Percentiles rank a stretch among this genome's conserved stretches.
These are phyloP conservation scores for Incumbomyces delicatus DNA, from an alignment of 2,329 filamentous ascomycete genomes.

Conservation along the genomic window DNA sequence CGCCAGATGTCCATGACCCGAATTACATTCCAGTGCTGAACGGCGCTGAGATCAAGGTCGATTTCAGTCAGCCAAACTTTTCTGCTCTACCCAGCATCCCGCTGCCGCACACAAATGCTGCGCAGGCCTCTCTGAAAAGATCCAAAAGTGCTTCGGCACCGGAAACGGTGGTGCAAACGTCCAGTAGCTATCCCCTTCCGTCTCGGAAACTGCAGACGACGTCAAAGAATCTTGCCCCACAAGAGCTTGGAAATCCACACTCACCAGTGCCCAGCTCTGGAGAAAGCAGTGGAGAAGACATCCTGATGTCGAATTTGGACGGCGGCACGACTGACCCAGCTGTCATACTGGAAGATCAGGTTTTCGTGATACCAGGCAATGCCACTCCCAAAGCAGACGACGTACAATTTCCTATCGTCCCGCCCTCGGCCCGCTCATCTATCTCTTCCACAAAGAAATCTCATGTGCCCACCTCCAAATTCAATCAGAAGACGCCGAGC, in stretches of 20 bases:
- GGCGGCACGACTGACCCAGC: constrained; percentile 10
- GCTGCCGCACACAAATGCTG: not conserved
- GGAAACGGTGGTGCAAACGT: constrained; percentile 1
- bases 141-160: constrained; percentile 5
- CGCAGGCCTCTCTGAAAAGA: not conserved
- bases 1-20: constrained; percentile 17
- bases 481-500: constrained; percentile 16
- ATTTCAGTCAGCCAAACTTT: constrained; percentile 7
- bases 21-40: constrained; percentile 20
- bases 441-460: constrained; percentile 12
- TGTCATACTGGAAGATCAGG: constrained; percentile 11
- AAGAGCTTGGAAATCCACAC: not conserved
- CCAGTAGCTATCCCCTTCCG: not conserved
- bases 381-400: constrained; percentile 4
- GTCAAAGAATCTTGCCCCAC: not conserved
- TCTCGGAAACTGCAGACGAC: not conserved
- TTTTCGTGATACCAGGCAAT: constrained; percentile 5
- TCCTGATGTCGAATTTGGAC: not conserved
- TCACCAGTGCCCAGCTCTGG: not conserved
- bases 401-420: constrained; percentile 4
- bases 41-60: constrained; percentile 9
- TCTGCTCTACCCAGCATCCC: constrained; percentile 3
- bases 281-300: not conserved
- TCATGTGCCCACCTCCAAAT: constrained; percentile 19
- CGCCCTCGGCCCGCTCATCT: constrained; percentile 12